Evolutionary conservation across 139 green algal genomes (phyloP), one percentile per base, ranked within the genome.

Genomic region (Micromonas pusilla): DNA sequence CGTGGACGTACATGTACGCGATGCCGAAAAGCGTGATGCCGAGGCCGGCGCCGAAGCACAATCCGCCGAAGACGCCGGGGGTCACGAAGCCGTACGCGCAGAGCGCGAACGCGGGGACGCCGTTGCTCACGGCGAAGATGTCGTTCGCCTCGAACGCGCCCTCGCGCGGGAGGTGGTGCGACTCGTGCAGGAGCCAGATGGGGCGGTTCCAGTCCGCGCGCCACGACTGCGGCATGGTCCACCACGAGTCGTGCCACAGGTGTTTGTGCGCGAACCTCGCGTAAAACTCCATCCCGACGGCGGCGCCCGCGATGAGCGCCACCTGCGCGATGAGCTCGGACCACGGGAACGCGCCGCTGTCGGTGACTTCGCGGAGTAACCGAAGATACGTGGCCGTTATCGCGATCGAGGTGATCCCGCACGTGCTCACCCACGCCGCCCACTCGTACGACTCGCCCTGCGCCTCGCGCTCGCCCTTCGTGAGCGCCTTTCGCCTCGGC

Each of bases 1-100:
- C 95, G 81, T 99, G 95, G 25, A 98, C 87, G 85, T 98, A 98
- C 93, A 99, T 97, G 89, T 99, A 99, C 23, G 80, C 86, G 63
- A 97, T 97, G 64, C 95, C 95, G 73, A 96, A 99, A 1, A 97
- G 80, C 0, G 93, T 97, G 85, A 99, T 98, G 82, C 95, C 95
- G 53, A 99, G 84, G 0, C 95, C 95, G 20, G 89, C 85, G 21
- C 94, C 94, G 77, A 96, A 98, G 81, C 86, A 95, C 26, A 96
- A 34, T 68, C 87, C 89, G 26, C 89, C 89, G 25, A 86, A 66
- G 9, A 96, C 39, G 62, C 85, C 86, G 19, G 91, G 88, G 57
- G 87, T 92, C 28, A 97, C 63, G 81, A 97, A 97, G 64, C 95
- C 95, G 77, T 97, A 98, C 0, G 82, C 37, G 72, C 90, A 94